These are phyloP conservation scores for Hymenoscyphus linearis DNA, from an alignment of 2,329 filamentous ascomycete species.

Conservation along the genomic window DNA sequence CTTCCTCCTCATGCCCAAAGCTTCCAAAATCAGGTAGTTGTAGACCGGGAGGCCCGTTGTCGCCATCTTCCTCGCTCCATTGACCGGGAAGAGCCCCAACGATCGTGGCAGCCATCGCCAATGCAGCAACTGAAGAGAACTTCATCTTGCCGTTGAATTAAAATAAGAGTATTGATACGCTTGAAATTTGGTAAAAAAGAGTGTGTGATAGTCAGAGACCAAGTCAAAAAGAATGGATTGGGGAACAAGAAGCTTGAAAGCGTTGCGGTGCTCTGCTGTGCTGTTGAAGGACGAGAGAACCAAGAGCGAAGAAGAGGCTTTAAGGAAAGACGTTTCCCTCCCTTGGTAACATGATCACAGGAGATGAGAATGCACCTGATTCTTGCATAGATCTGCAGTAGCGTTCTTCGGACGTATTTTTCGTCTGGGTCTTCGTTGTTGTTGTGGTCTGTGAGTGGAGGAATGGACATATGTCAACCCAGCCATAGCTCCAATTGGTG, in stretches of 20 bases:
- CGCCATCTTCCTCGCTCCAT: neutral
- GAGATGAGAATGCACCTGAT: neutral
- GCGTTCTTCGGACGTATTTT: conserved; percentile 3
- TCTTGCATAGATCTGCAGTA: conserved; percentile 1
- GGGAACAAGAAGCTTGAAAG: conserved; percentile 10
- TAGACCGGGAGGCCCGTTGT: neutral
- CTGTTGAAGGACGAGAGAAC: neutral
- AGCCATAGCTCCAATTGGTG: neutral
- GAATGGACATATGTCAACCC: conserved; percentile 2
- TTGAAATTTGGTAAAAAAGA: neutral
- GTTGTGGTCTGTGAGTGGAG: conserved; percentile 2
- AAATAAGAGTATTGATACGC: neutral
- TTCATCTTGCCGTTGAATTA: conserved; percentile 52
- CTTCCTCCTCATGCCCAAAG: neutral
- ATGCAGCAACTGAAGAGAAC: conserved; percentile 47
- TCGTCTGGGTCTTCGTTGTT: neutral
- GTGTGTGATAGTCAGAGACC: conserved; percentile 33
- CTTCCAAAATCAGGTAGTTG: neutral
- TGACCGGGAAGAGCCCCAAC: conserved; percentile 3
- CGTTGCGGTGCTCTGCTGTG: neutral
- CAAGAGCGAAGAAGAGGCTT: neutral
- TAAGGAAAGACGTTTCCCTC: neutral
- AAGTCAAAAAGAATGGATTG: conserved; percentile 1
- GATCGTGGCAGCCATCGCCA: conserved; percentile 33
- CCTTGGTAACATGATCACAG: neutral